Evolutionary conservation across 2,329 filamentous ascomycete genomes (phyloP), one percentile per base, ranked within the genome.

Genomic region (Colletotrichum gloeosporioides): DNA sequence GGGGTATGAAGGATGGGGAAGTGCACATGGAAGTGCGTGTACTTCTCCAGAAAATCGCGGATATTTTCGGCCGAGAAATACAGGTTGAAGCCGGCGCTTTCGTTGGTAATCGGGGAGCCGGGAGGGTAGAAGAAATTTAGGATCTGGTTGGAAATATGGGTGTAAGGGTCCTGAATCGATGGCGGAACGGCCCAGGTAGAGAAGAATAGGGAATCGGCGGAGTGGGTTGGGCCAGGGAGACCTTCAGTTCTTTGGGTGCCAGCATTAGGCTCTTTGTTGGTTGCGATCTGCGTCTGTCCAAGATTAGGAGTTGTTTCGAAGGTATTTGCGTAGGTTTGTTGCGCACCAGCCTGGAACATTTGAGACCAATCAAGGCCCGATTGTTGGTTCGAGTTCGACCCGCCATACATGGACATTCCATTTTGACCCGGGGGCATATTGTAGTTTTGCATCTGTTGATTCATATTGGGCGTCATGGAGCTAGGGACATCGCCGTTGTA

Each of bases 341-440:
- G 91, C 87, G 91, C 89, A 90, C 92, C 92, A 88, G 92, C 86
- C 88, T 93, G 93, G 88, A 95, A 95, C 92, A 95, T 94, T 84
- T 93, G 91, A 82, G 93, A 90, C 94, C 94, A 95, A 87, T 95
- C 93, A 88, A 94, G 87, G 88, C 90, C 86, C 83, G 89, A 88
- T 86, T 90, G 89, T 86, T 92, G 91, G 85, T 90, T 89, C 85
- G 89, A 86, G 86, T 90, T 90, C 80, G 90, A 90, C 83, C 87
- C 88, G 82, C 87, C 89, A 84, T 92, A 92, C 88, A 92, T 92
- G 78, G 90, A 89, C 88, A 92, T 90, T 82, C 91, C 91, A 82
- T 92, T 92, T 86, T 93, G 90, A 82, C 86, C 87, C 79, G 89
- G 90, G 73, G 90, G 89, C 90, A 93, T 90, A 85, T 87, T 92